A percentile compares a stretch with the other conserved stretches of the same genome.
Conservation (phyloP, 768 basidiomycete genomes). For the Cystoderma amianthinum region DNA sequence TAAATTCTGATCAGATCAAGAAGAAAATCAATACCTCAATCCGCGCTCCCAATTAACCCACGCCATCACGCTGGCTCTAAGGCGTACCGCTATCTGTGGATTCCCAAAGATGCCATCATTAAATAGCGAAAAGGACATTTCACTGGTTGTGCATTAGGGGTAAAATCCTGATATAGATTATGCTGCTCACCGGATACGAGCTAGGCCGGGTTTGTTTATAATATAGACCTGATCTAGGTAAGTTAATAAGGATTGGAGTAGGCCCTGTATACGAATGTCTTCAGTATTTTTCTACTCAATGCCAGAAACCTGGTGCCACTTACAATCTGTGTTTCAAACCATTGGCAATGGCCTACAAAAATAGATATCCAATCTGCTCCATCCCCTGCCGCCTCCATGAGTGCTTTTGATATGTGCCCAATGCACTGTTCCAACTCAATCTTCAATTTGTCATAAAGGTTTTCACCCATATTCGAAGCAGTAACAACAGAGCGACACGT, state of each 20-base stretch:
- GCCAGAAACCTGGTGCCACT: neutral
- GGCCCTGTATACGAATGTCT: slow-evolving; percentile 37
- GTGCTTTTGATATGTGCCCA: slow-evolving; percentile 26
- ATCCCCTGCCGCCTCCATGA: slow-evolving; percentile 20
- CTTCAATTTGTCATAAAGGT: slow-evolving; percentile 50
- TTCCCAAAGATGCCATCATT: slow-evolving; percentile 43
- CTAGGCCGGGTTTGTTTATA: too few relatives aligned
- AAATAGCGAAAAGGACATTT: slow-evolving; percentile 55
- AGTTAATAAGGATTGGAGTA: slow-evolving; percentile 58
- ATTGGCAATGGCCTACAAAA: slow-evolving; percentile 51
- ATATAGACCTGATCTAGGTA: slow-evolving; percentile 70
- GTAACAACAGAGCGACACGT: slow-evolving; percentile 52
- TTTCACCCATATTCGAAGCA: slow-evolving; percentile 45
- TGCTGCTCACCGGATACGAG: too few relatives aligned
- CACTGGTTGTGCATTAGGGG: too few relatives aligned
- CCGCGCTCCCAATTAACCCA: slow-evolving; percentile 55
- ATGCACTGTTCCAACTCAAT: slow-evolving; percentile 56
- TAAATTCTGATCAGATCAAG: too few relatives aligned
- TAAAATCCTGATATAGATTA: too few relatives aligned
- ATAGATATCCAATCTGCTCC: slow-evolving; percentile 48
- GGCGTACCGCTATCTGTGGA: slow-evolving; percentile 28
- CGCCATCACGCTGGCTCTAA: slow-evolving; percentile 36
- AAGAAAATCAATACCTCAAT: too few relatives aligned
- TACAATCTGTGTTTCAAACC: slow-evolving; percentile 64
- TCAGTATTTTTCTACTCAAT: neutral